Base-by-base conservation (phyloP, 106 monocot species). In the Acorus gramineus region DNA sequence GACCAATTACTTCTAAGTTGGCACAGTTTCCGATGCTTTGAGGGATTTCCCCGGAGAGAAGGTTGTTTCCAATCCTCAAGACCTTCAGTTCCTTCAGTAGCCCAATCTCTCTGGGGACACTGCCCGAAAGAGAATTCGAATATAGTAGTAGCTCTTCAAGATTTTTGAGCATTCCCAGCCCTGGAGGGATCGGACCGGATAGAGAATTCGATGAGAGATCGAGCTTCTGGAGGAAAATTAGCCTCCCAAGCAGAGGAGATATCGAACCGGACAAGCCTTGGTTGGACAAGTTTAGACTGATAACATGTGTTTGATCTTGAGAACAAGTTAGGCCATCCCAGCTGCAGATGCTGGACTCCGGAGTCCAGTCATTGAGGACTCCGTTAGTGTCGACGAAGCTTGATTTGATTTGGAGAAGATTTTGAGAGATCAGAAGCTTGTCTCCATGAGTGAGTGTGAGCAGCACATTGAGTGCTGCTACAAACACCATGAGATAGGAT, bases 131-230 rank as follows among this genome's bases (percentile, higher is more conserved):
- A 61, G 72, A 74, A 66, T 96, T 96, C 42, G 85, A 85, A 75
- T 79, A 82, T 47, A 96, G 90, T 59, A 85, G 71, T 60, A 96
- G 58, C 46, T 70, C 69, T 43, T 13, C 67, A 43, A 96, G 79
- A 74, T 79, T 80, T 11, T 61, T 44, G 28, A 96, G 82, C 60
- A 69, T 69, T 3, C 82, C 73, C 8, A 96, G 65, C 66, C 75
- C 85, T 0, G 64, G 75, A 14, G 96, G 96, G 11, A 96, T 85
- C 11, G 71, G 44, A 3, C 96, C 96, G 3, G 85, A 50, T 45
- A 96, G 69, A 7, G 76, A 85, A 66, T 90, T 91, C 28, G 82
- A 81, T 4, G 96, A 96, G 6, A 96, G 28, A 71, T 87, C 96
- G 11, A 96, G 84, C 54, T 50, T 59, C 60, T 82, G 73, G 8